Evolutionary conservation across 2,329 filamentous ascomycete genomes (phyloP).

Genomic region (Allantophomopsis lycopodina): DNA sequence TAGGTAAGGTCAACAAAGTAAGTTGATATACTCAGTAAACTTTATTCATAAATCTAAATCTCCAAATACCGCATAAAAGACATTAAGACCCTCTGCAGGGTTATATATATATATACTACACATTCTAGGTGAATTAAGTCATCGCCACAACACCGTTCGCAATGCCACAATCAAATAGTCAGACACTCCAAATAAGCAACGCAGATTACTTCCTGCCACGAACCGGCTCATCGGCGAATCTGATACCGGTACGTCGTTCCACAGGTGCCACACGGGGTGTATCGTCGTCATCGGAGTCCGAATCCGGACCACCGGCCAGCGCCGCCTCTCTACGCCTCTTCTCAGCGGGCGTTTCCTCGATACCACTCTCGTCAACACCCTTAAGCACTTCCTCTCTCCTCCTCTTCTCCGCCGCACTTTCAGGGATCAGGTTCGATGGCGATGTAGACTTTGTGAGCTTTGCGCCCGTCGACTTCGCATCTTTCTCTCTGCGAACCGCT

Average conservation of each 20-base stretch:
- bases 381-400: constrained; percentile 42
- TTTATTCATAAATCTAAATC: too few species aligned
- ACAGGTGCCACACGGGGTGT: constrained; percentile 13
- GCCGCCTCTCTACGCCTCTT: constrained; percentile 61
- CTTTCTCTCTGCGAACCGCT: not conserved
- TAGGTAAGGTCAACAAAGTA: too few species aligned
- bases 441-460: constrained; percentile 15
- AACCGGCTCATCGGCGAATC: constrained; percentile 19
- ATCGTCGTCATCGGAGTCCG: constrained; percentile 16
- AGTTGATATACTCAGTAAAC: too few species aligned
- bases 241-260: constrained; percentile 13
- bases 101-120: too few species aligned
- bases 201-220: constrained; percentile 5
- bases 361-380: constrained; percentile 22
- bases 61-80: too few species aligned
- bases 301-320: constrained; percentile 21
- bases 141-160: too few species aligned
- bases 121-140: too few species aligned
- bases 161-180: too few species aligned
- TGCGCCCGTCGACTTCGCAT: not conserved
- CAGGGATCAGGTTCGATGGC: constrained; percentile 24
- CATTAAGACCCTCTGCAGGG: too few species aligned
- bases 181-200: too few species aligned
- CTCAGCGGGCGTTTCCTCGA: constrained; percentile 35
- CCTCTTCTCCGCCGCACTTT: constrained; percentile 58